These are phyloP conservation scores for Austroboletus niveus DNA, from an alignment of 1,284 basidiomycete genomes.

Conservation along the genomic window DNA sequence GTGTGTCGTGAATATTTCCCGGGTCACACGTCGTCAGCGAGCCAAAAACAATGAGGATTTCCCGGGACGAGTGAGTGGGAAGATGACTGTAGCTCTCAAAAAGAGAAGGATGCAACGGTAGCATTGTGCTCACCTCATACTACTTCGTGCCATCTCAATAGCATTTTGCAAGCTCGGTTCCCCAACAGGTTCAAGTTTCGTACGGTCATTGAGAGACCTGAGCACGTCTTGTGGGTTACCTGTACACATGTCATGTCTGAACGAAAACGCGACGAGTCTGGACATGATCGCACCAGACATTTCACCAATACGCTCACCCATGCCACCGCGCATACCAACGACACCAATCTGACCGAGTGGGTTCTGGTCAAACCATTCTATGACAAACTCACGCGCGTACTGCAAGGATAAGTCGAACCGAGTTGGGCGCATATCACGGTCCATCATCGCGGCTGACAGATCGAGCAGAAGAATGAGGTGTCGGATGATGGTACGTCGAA, in stretches of 20 bases:
- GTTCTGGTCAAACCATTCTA: conserved; percentile 99
- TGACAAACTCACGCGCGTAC: conserved; percentile 87
- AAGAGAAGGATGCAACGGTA: conserved; percentile 3
- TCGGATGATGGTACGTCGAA: conserved; percentile 94
- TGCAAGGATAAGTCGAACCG: conserved; percentile 88
- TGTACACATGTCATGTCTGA: conserved; percentile 31
- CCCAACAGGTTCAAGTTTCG: conserved; percentile 85
- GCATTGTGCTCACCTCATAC: conserved; percentile 68
- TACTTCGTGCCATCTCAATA: conserved; percentile 90
- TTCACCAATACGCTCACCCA: conserved; percentile 84
- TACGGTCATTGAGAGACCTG: conserved; percentile 80
- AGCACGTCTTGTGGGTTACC: conserved; percentile 95
- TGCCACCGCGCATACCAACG: conserved; percentile 86
- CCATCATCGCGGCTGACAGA: conserved; percentile 88
- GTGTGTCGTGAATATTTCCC: conserved; percentile 92
- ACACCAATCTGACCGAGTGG: conserved; percentile 95
- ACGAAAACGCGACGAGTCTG: neutral
- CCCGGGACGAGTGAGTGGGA: conserved; percentile 92
- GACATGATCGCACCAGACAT: conserved; percentile 71
- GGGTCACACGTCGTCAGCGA: conserved; percentile 97
- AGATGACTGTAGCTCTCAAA: conserved; percentile 65
- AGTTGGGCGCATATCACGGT: conserved; percentile 93
- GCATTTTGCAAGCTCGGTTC: conserved; percentile 97
- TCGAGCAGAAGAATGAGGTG: conserved; percentile 92
- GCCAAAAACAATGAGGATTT: conserved; percentile 92